These are phyloP conservation scores for Xylaria palmicola DNA, from an alignment of 495 filamentous ascomycete species.

Conservation along the genomic window DNA sequence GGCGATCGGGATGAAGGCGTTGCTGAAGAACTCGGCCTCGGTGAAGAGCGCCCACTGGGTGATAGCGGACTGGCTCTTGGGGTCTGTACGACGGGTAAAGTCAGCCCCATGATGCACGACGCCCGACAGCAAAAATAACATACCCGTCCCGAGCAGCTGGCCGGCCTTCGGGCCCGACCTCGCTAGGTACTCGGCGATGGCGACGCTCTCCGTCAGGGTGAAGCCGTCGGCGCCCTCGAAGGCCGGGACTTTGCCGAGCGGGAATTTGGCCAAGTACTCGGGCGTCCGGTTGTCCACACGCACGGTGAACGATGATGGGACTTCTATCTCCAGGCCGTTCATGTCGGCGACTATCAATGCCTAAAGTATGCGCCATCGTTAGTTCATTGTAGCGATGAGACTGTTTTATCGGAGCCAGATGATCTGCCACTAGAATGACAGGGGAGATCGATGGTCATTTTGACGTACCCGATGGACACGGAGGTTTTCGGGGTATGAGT, in stretches of 20 bases:
- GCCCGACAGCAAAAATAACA: conserved; percentile 1
- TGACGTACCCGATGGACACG: conserved; percentile 55
- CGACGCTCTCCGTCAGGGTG: conserved; percentile 50
- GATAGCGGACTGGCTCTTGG: conserved; percentile 46
- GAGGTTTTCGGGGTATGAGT: conserved; percentile 45
- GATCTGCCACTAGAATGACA: not conserved
- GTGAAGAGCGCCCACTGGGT: conserved; percentile 51
- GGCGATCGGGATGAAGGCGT: conserved; percentile 26
- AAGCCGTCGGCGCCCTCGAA: conserved; percentile 56
- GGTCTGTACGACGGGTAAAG: not conserved
- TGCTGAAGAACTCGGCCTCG: conserved; percentile 44
- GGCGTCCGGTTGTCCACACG: conserved; percentile 48
- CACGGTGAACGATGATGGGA: conserved; percentile 41
- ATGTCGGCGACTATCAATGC: conserved; percentile 52
- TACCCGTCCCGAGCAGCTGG: conserved; percentile 51
- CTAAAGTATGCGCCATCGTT: conserved; percentile 29
- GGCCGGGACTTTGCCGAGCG: conserved; percentile 59
- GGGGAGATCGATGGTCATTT: conserved; percentile 1
- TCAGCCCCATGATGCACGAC: not conserved
- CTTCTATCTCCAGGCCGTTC: conserved; percentile 48
- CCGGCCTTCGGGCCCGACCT: conserved; percentile 49
- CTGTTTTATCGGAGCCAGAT: no score
- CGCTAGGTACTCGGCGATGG: conserved; percentile 56
- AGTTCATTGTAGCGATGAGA: not conserved
- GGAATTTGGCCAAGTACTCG: conserved; percentile 60